A percentile compares a stretch with the other conserved stretches of the same genome.
phyloP scores from a whole-genome alignment of 2,329 filamentous ascomycete genomes.

The Lasiodiplodia gonubiensis region DNA sequence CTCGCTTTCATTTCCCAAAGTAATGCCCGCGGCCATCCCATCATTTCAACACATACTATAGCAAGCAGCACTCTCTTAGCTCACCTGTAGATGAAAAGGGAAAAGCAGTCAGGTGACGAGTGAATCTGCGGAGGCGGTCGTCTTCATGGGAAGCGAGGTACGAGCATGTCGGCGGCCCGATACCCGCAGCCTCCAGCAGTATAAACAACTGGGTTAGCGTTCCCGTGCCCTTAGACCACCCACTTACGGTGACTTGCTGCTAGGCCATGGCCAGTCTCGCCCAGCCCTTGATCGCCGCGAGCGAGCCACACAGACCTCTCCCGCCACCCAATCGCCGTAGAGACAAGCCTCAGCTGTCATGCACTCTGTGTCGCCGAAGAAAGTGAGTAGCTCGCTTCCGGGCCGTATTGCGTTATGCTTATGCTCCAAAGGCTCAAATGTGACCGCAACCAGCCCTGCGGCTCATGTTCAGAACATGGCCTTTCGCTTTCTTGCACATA shows the following conservation, averaged over 20 bases:
- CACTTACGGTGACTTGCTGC: background rate
- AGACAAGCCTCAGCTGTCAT: slow-evolving; percentile 42
- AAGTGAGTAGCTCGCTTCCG: slow-evolving; percentile 33
- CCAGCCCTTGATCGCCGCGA: slow-evolving; percentile 32
- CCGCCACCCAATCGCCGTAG: slow-evolving; percentile 39
- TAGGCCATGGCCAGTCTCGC: background rate
- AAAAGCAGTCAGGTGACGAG: too few relatives aligned
- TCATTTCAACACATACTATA: too few relatives aligned
- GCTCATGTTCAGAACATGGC: slow-evolving; percentile 30
- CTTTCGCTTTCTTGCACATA: background rate
- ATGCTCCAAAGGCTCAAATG: slow-evolving; percentile 34
- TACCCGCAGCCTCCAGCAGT: too few relatives aligned
- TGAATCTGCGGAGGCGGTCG: too few relatives aligned
- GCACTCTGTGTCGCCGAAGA: slow-evolving; percentile 38
- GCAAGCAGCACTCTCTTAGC: too few relatives aligned
- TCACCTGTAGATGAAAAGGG: too few relatives aligned
- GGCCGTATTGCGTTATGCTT: background rate
- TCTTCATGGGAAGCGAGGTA: too few relatives aligned
- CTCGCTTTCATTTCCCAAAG: background rate
- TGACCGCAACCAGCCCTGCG: slow-evolving; percentile 3
- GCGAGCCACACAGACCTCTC: slow-evolving; percentile 24
- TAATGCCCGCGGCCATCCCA: background rate
- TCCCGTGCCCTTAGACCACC: too few relatives aligned
- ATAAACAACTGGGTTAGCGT: too few relatives aligned
- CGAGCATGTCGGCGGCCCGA: too few relatives aligned